Conservation (phyloP, 805 yeast genomes). For the Saccharomycopsis sp. region DNA sequence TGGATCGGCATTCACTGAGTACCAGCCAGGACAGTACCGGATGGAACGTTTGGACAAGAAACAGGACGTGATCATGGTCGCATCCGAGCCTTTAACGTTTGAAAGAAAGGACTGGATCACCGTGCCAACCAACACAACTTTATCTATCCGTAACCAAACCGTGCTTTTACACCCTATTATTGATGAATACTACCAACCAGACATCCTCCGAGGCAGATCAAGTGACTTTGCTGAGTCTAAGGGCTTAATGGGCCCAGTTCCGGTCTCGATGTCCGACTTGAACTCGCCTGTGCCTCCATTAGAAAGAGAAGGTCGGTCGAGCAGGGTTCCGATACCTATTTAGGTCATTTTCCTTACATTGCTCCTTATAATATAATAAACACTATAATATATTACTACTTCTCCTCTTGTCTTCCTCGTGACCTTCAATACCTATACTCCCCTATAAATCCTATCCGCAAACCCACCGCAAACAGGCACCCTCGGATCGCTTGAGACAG, state of each 20-base stretch:
- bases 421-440: too few species aligned
- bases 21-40: constrained; percentile 83
- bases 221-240: constrained; percentile 80
- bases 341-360: not conserved
- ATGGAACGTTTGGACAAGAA: constrained; percentile 92
- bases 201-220: constrained; percentile 62
- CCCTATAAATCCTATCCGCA: too few species aligned
- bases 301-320: constrained; percentile 65
- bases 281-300: constrained; percentile 60
- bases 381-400: not conserved
- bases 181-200: constrained; percentile 80
- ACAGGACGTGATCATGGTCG: constrained; percentile 93
- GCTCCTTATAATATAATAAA: not conserved
- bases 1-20: constrained; percentile 86
- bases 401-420: too few species aligned
- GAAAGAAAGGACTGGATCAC: constrained; percentile 98
- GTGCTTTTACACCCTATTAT: constrained; percentile 84
- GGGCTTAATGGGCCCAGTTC: constrained; percentile 91
- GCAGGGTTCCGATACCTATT: constrained; percentile 24
- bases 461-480: not conserved
- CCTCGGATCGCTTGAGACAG: too few species aligned
- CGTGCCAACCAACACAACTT: constrained; percentile 84
- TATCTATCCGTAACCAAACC: constrained; percentile 79
- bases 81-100: constrained; percentile 93
- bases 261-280: constrained; percentile 43